Base-by-base conservation (phyloP, 139 green algal species). In the Mychonastes homosphaera region DNA sequence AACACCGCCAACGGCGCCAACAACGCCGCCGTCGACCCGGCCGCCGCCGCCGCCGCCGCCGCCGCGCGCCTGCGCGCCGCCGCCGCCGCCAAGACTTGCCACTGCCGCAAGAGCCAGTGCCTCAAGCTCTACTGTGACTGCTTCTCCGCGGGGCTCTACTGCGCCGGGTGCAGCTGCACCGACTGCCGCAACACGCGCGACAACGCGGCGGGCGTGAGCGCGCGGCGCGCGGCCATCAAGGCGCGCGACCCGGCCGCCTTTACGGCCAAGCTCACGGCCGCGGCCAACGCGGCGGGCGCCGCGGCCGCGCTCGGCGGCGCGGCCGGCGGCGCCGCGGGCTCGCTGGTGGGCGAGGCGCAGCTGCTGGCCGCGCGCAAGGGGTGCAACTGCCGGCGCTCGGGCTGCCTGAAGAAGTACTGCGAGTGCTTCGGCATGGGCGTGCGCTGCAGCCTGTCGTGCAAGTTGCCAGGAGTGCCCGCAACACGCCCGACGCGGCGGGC, bases 351-450 rank as follows among this genome's bases (percentile, higher is more conserved):
- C 38, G 36, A 65, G 4, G 26, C 39, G 40, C 55, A 69, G 21
- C 58, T 65, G 15, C 26, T 36, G 34, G 48, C 48, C 2, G 59
- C 43, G 24, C 61, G 66, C 28, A 67, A 70, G 56, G 67, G 72
- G 33, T 79, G 67, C 58, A 69, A 67, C 26, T 74, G 69, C 54
- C 64, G 73, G 65, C 64, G 82, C 49, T 86, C 71, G 36, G 68
- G 83, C 55, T 98, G 91, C 81, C 77, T 85, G 30, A 97, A 97
- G 54, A 96, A 96, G 80, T 98, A 98, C 77, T 98, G 91, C 73
- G 91, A 98, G 75, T 98, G 91, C 82, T 98, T 86, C 72, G 72
- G 87, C 73, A 75, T 84, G 32, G 84, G 87, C 27, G 78, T 96
- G 6, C 70, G 73, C 29, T 97, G 90, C 69, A 79, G 78, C 21